phyloP scores from a whole-genome alignment of 495 filamentous ascomycete genomes.

The Talaromyces borbonicus region DNA sequence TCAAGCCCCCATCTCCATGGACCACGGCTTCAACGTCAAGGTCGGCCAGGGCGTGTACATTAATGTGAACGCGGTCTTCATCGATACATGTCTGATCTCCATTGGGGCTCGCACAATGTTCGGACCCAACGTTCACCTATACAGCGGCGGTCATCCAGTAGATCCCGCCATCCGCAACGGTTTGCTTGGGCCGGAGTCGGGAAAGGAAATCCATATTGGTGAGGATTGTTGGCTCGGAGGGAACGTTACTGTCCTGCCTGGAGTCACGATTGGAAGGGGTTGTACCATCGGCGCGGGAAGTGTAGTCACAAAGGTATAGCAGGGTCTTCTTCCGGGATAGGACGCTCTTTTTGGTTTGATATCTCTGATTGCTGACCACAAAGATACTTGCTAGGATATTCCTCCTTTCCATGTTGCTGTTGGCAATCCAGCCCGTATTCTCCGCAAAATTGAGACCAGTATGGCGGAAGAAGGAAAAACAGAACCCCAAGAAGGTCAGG shows the following conservation, averaged over 20 bases:
- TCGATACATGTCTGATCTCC: slow-evolving; percentile 70
- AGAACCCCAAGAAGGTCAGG: neutral
- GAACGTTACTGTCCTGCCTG: slow-evolving; percentile 61
- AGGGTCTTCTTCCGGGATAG: neutral
- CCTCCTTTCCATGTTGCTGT: slow-evolving; percentile 52
- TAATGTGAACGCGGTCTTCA: slow-evolving; percentile 64
- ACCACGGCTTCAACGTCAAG: slow-evolving; percentile 68
- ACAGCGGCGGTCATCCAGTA: slow-evolving; percentile 63
- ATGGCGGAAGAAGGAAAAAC: slow-evolving; percentile 16
- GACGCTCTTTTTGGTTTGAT: too few species aligned
- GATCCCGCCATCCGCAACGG: slow-evolving; percentile 68
- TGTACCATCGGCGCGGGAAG: slow-evolving; percentile 74
- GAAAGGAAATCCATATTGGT: slow-evolving; percentile 65
- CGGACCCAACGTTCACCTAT: slow-evolving; percentile 67
- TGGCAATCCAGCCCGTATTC: slow-evolving; percentile 57
- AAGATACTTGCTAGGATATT: too few species aligned
- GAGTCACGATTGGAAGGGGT: slow-evolving; percentile 73
- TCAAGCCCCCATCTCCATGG: slow-evolving; percentile 58
- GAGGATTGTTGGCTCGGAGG: slow-evolving; percentile 91
- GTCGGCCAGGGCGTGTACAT: slow-evolving; percentile 61
- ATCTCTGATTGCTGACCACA: too few species aligned
- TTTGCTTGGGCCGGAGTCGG: slow-evolving; percentile 61
- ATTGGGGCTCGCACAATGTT: slow-evolving; percentile 73
- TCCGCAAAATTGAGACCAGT: slow-evolving; percentile 43
- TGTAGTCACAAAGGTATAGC: slow-evolving; percentile 76